Percentiles rank a stretch among this genome's conserved stretches.
Conservation (phyloP, 805 yeast genomes). For the Tetrapisispora namnaoensis region DNA sequence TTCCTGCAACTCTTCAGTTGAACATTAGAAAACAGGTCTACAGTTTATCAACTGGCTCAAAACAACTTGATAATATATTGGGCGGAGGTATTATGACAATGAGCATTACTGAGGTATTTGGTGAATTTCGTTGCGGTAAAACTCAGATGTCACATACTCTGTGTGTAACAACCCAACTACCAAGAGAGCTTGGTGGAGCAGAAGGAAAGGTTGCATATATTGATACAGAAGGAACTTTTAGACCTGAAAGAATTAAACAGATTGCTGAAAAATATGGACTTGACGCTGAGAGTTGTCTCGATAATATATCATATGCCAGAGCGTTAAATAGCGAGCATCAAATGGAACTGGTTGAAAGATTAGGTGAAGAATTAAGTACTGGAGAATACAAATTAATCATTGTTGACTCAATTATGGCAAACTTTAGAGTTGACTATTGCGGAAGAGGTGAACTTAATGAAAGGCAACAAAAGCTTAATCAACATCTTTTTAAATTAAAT, state of each 20-base stretch:
- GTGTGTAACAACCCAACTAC: constrained; percentile 67
- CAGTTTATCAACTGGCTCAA: constrained; percentile 61
- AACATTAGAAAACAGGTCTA: constrained; percentile 54
- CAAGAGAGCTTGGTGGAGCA: constrained; percentile 62
- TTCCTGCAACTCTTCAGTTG: constrained; percentile 63
- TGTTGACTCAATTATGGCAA: constrained; percentile 70
- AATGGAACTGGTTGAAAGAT: constrained; percentile 56
- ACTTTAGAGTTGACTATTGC: constrained; percentile 66
- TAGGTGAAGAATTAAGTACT: constrained; percentile 57
- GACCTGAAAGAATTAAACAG: constrained; percentile 56
- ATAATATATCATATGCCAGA: constrained; percentile 64
- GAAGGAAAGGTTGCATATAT: constrained; percentile 74
- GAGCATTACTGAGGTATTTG: constrained; percentile 70
- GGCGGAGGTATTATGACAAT: constrained; percentile 76
- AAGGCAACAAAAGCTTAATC: constrained; percentile 61
- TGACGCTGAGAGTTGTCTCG: constrained; percentile 60
- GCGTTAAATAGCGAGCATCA: constrained; percentile 76
- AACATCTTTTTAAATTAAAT: constrained; percentile 41
- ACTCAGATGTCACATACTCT: constrained; percentile 75
- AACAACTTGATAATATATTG: constrained; percentile 53
- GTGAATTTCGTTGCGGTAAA: constrained; percentile 73
- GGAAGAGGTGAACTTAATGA: constrained; percentile 74
- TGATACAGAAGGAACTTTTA: constrained; percentile 74
- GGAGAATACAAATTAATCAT: constrained; percentile 53
- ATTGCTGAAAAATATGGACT: constrained; percentile 63